Conservation (phyloP, 1,284 basidiomycete species). For the Ustilago cynodontis region DNA sequence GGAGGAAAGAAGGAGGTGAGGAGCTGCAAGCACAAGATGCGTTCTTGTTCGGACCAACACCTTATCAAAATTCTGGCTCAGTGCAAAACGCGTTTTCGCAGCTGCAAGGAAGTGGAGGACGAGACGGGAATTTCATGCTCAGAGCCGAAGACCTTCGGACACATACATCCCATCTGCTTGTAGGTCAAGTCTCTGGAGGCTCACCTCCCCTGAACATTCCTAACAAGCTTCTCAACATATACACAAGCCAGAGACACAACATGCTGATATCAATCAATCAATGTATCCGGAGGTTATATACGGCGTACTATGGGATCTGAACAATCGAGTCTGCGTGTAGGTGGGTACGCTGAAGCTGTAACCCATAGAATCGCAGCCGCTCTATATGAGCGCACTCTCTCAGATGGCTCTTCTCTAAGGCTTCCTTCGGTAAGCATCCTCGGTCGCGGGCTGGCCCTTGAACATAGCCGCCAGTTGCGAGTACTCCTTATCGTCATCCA, state of each 20-base stretch:
- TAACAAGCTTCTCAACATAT: no score
- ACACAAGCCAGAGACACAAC: neutral
- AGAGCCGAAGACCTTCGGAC: neutral
- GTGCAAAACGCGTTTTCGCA: neutral
- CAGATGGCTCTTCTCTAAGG: constrained; percentile 11
- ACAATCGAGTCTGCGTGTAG: neutral
- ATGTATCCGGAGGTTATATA: neutral
- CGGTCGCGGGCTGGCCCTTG: constrained; percentile 55
- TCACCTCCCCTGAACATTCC: no score
- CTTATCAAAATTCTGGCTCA: neutral
- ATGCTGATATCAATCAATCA: neutral
- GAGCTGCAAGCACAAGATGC: neutral
- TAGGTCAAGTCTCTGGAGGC: no score
- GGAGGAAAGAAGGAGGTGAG: neutral
- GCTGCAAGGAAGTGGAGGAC: constrained; percentile 4
- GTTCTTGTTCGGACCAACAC: constrained; percentile 3
- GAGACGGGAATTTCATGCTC: neutral
- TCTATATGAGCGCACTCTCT: neutral
- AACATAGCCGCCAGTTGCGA: constrained; percentile 55
- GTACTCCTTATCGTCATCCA: constrained; percentile 70
- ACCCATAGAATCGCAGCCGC: neutral
- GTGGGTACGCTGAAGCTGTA: neutral
- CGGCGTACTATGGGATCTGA: neutral
- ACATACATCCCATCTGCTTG: no score
- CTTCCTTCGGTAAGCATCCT: constrained; percentile 58